A percentile compares a stretch with the other conserved stretches of the same genome.
Conservation (phyloP, 805 yeast species). For the Cyberlindnera japonica region DNA sequence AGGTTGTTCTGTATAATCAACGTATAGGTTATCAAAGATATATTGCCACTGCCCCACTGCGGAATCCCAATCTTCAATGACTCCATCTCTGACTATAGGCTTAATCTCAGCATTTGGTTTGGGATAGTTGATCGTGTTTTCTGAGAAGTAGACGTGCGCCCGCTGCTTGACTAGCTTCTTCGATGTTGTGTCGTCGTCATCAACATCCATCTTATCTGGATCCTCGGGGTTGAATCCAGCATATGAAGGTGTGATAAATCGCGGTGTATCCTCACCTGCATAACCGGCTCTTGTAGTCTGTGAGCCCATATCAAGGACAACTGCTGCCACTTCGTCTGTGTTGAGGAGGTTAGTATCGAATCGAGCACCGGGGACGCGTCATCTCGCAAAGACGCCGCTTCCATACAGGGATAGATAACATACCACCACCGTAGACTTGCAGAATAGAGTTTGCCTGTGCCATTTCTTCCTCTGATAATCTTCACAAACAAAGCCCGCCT, state of each 20-base stretch:
- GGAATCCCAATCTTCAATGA: constrained; percentile 82
- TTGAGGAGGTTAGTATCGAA: constrained; percentile 9
- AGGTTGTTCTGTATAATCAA: constrained; percentile 66
- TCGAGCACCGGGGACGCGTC: background rate
- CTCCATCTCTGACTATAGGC: constrained; percentile 56
- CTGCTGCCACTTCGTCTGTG: constrained; percentile 80
- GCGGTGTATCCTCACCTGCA: constrained; percentile 90
- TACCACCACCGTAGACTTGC: constrained; percentile 24
- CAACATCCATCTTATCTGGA: constrained; percentile 24
- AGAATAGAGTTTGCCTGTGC: constrained; percentile 25
- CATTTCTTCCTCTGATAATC: constrained; percentile 18
- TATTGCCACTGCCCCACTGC: constrained; percentile 70
- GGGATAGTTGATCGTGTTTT: constrained; percentile 47
- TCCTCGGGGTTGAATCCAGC: constrained; percentile 39
- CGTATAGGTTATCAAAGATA: constrained; percentile 49
- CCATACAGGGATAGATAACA: background rate
- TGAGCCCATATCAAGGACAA: constrained; percentile 91
- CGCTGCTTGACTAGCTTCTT: constrained; percentile 17
- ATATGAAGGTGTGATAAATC: constrained; percentile 66
- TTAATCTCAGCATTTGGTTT: constrained; percentile 48
- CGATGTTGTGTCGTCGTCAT: constrained; percentile 16
- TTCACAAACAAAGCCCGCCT: too few species aligned
- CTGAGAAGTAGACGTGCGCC: constrained; percentile 32
- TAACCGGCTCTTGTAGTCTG: constrained; percentile 79
- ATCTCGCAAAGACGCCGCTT: background rate